phyloP scores from a whole-genome alignment of 2,329 filamentous ascomycete species.

The Alternaria panax region DNA sequence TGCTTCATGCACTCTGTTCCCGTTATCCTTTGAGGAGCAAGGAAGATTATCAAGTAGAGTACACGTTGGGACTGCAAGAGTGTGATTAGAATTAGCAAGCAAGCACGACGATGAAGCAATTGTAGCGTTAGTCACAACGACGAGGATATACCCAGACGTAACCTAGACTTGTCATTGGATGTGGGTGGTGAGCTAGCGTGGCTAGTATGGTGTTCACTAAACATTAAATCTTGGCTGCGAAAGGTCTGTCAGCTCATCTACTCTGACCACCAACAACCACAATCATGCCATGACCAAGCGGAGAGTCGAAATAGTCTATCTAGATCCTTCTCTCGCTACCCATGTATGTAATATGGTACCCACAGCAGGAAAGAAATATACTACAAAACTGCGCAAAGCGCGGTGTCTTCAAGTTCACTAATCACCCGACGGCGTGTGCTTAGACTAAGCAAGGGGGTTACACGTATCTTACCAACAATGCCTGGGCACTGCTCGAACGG shows the following conservation, averaged over 20 bases:
- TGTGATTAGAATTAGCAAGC: background rate
- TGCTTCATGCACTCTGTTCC: no score
- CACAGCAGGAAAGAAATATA: background rate
- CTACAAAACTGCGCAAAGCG: background rate
- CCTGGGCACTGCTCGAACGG: background rate
- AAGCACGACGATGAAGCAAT: background rate
- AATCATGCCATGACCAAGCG: background rate
- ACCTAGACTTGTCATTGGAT: background rate
- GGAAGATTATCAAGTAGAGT: background rate
- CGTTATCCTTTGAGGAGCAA: background rate
- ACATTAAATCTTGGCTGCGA: background rate
- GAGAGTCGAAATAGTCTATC: background rate
- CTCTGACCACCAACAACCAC: background rate
- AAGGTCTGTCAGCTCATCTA: background rate
- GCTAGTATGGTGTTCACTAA: background rate
- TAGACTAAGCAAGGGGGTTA: background rate
- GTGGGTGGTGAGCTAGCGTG: background rate
- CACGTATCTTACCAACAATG: background rate
- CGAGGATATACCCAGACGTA: background rate
- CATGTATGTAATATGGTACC: no score
- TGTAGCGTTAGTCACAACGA: background rate
- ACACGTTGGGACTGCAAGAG: background rate
- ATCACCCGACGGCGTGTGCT: background rate
- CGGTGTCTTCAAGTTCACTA: background rate
- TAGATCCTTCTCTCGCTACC: background rate